Percentiles rank a stretch among this genome's conserved stretches.
Evolutionary conservation across 495 filamentous ascomycete species (phyloP).

Genomic region (Wilcoxina mikolae): DNA sequence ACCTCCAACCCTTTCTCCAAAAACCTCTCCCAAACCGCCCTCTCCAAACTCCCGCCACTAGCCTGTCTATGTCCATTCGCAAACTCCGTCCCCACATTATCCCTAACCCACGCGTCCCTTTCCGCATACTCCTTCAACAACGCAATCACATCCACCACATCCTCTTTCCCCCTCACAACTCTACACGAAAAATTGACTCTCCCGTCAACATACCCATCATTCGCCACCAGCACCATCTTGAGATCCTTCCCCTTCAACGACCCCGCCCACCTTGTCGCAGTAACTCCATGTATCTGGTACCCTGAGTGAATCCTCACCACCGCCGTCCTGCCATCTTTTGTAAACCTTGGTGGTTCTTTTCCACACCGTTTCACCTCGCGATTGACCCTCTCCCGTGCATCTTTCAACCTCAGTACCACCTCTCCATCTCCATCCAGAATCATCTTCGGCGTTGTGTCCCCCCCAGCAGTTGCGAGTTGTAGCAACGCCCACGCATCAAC

Average conservation of each 20-base stretch:
- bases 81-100: constrained; percentile 41
- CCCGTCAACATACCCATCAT: constrained; percentile 42
- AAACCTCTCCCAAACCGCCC: constrained; percentile 40
- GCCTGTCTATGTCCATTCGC: constrained; percentile 46
- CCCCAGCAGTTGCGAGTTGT: constrained; percentile 27
- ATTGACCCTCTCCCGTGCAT: constrained; percentile 32
- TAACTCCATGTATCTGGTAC: constrained; percentile 44
- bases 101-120: constrained; percentile 28
- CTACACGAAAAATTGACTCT: constrained; percentile 47
- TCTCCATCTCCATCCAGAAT: constrained; percentile 35
- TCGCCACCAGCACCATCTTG: constrained; percentile 44
- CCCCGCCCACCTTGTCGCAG: constrained; percentile 45
- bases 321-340: constrained; percentile 40
- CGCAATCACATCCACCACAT: constrained; percentile 42
- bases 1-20: constrained; percentile 27
- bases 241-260: constrained; percentile 37
- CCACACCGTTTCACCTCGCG: constrained; percentile 41
- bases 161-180: constrained; percentile 33
- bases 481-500: constrained; percentile 41
- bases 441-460: constrained; percentile 32
- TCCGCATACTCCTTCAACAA: constrained; percentile 32
- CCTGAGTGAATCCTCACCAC: constrained; percentile 40
- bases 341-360: constrained; percentile 43
- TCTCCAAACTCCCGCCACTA: constrained; percentile 40
- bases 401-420: constrained; percentile 28